Conservation (phyloP, 805 yeast species). For the Pichia phayaonensis region DNA sequence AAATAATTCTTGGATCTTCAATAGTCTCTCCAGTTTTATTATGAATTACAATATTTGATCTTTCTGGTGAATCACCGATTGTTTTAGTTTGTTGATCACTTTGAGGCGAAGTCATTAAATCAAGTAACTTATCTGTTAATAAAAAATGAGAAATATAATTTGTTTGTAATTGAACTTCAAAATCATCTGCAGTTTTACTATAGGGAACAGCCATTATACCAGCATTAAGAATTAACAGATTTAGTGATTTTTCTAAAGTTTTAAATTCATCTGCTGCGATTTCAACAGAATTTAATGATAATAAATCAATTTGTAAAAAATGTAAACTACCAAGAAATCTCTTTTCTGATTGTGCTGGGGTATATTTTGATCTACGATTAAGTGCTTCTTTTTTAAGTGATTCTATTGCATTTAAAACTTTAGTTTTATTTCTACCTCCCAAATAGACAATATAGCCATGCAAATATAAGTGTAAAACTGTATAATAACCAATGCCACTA, state of each 20-base stretch:
- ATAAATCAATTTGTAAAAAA: slow-evolving; percentile 48
- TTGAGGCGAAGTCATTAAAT: slow-evolving; percentile 36
- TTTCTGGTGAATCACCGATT: not conserved
- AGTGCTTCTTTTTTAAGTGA: slow-evolving; percentile 50
- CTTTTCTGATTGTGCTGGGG: slow-evolving; percentile 12
- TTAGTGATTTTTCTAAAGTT: slow-evolving; percentile 41
- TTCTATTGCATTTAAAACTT: slow-evolving; percentile 50
- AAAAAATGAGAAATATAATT: slow-evolving; percentile 72
- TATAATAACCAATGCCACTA: slow-evolving; percentile 73
- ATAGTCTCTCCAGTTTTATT: slow-evolving; percentile 10
- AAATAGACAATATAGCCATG: slow-evolving; percentile 75
- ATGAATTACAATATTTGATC: not conserved
- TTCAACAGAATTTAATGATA: slow-evolving; percentile 39
- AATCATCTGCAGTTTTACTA: slow-evolving; percentile 49
- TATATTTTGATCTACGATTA: slow-evolving; percentile 19
- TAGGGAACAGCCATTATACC: slow-evolving; percentile 77
- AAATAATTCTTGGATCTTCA: slow-evolving; percentile 46
- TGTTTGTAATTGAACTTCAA: slow-evolving; percentile 75
- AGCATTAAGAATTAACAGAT: slow-evolving; percentile 68
- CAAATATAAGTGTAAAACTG: slow-evolving; percentile 64
- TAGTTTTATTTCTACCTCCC: slow-evolving; percentile 56
- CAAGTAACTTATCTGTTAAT: slow-evolving; percentile 52
- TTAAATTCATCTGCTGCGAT: slow-evolving; percentile 41
- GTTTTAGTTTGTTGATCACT: not conserved
- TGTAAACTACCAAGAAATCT: slow-evolving; percentile 43